Conservation (phyloP, 1,284 basidiomycete genomes). For the Ustilago xerochloae region DNA sequence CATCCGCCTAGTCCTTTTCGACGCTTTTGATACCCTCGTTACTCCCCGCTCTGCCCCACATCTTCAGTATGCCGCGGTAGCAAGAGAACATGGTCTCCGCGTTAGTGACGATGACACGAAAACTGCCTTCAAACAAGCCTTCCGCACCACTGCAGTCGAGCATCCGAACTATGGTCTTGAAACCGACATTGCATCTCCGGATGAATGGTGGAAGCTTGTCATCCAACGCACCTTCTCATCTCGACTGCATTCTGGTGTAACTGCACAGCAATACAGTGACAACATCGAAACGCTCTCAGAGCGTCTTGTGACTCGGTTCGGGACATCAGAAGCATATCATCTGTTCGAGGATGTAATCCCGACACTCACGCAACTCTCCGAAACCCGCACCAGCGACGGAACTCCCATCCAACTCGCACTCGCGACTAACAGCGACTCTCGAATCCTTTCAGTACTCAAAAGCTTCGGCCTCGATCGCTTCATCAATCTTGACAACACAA, state of each 20-base stretch:
- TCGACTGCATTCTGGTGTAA: slow-evolving; percentile 6
- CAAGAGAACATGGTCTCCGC: slow-evolving; percentile 19
- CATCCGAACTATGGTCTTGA: slow-evolving; percentile 52
- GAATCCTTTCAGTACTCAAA: slow-evolving; percentile 43
- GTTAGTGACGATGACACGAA: slow-evolving; percentile 30
- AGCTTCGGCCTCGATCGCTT: slow-evolving; percentile 32
- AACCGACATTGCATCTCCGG: slow-evolving; percentile 35
- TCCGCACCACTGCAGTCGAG: slow-evolving; percentile 20
- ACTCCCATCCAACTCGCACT: slow-evolving; percentile 19
- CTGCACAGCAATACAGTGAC: slow-evolving; percentile 4
- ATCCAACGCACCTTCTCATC: slow-evolving; percentile 47
- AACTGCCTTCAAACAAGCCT: slow-evolving; percentile 44
- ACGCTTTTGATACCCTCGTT: slow-evolving; percentile 56
- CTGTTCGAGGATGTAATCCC: slow-evolving; percentile 48
- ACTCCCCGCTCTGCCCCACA: slow-evolving; percentile 41
- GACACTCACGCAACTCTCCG: slow-evolving; percentile 14
- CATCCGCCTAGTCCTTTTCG: slow-evolving; percentile 47
- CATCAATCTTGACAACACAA: slow-evolving; percentile 34
- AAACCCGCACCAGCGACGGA: background rate
- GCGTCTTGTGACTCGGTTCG: slow-evolving; percentile 40
- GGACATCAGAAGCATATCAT: slow-evolving; percentile 36
- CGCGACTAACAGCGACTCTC: slow-evolving; percentile 51
- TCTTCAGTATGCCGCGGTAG: slow-evolving; percentile 46
- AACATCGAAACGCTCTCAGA: slow-evolving; percentile 13
- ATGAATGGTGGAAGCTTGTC: slow-evolving; percentile 51